Conservation (phyloP, 1,284 basidiomycete species). For the Calocybe gambosa region DNA sequence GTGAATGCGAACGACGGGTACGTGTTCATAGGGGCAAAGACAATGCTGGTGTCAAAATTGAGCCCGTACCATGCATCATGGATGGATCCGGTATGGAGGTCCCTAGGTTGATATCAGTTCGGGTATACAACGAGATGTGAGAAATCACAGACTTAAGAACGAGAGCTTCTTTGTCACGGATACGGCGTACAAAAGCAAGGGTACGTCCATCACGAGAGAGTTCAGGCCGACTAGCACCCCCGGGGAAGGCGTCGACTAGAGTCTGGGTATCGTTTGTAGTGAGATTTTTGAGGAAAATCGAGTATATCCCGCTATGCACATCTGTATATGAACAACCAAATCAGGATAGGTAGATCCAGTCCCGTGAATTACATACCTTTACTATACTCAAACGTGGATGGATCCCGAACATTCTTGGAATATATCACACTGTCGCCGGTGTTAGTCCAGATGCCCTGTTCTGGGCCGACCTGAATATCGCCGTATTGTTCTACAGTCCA, state of each 20-base stretch:
- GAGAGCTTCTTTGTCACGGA: conserved; percentile 65
- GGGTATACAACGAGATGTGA: neutral
- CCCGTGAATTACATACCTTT: conserved; percentile 43
- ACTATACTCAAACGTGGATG: conserved; percentile 46
- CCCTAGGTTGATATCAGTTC: conserved; percentile 34
- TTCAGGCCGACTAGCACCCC: conserved; percentile 67
- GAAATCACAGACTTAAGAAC: conserved; percentile 51
- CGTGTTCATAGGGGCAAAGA: conserved; percentile 69
- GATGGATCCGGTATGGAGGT: conserved; percentile 57
- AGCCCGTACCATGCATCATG: conserved; percentile 65
- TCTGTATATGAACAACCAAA: conserved; percentile 38
- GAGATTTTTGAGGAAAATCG: conserved; percentile 58
- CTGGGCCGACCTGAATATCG: conserved; percentile 65
- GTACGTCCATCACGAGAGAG: conserved; percentile 64
- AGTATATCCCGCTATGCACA: conserved; percentile 63
- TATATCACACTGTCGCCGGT: conserved; percentile 55
- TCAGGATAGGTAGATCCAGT: neutral
- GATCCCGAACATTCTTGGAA: conserved; percentile 55
- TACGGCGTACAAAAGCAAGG: conserved; percentile 66
- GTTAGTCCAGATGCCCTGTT: conserved; percentile 55
- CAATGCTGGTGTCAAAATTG: conserved; percentile 53
- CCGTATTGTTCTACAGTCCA: conserved; percentile 55
- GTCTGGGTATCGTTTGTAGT: conserved; percentile 46
- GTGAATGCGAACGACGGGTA: conserved; percentile 70
- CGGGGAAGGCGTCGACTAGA: conserved; percentile 51